phyloP scores from a whole-genome alignment of 805 yeast species.

The Wickerhamomyces strasburgensis region DNA sequence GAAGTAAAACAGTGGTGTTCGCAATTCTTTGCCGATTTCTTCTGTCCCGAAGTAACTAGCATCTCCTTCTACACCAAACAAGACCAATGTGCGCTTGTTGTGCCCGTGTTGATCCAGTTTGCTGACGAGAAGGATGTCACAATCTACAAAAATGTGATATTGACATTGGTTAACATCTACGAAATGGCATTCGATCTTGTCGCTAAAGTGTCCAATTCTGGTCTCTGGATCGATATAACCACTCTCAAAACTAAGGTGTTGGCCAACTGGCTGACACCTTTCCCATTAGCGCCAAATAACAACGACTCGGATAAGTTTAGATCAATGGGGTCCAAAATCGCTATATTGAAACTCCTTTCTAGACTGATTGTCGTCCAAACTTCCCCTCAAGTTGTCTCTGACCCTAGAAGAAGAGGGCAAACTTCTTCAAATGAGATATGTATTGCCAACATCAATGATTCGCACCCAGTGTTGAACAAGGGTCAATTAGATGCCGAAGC shows the following conservation, averaged over 20 bases:
- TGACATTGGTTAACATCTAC: slow-evolving; percentile 39
- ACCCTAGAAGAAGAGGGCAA: slow-evolving; percentile 24
- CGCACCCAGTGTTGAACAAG: slow-evolving; percentile 62
- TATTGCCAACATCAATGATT: slow-evolving; percentile 23
- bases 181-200: slow-evolving; percentile 42
- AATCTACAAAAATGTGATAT: slow-evolving; percentile 34
- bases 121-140: slow-evolving; percentile 23
- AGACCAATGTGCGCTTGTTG: slow-evolving; percentile 7
- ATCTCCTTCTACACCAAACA: slow-evolving; percentile 17
- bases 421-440: slow-evolving; percentile 18
- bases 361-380: slow-evolving; percentile 52
- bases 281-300: slow-evolving; percentile 41
- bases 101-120: slow-evolving; percentile 14
- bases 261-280: slow-evolving; percentile 53
- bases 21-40: slow-evolving; percentile 18
- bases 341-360: slow-evolving; percentile 70
- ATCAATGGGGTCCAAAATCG: slow-evolving; percentile 56
- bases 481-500: slow-evolving; percentile 65
- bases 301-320: slow-evolving; percentile 31
- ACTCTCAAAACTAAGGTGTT: slow-evolving; percentile 56
- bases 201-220: slow-evolving; percentile 34
- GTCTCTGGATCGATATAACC: slow-evolving; percentile 50
- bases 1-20: slow-evolving; percentile 25
- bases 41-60: slow-evolving; percentile 12
- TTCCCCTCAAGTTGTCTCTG: slow-evolving; percentile 27